Percentiles rank a stretch among this genome's conserved stretches.
These are phyloP conservation scores for Pseudogymnoascus sp. DNA, from an alignment of 2,329 filamentous ascomycete genomes.

Conservation along the genomic window DNA sequence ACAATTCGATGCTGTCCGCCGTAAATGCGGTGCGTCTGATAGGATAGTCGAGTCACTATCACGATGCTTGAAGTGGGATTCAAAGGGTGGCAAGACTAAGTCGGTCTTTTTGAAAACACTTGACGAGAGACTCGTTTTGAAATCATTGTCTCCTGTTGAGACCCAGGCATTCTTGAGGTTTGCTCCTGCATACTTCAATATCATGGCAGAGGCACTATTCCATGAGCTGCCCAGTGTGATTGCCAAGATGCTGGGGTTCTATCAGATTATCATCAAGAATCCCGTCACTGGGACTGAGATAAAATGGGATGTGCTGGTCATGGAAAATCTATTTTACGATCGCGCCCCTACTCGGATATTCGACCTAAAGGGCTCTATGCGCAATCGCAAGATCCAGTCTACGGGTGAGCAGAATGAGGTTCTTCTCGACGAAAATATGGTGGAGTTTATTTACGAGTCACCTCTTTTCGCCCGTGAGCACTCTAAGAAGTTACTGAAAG, in stretches of 20 bases:
- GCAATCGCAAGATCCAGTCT: slow-evolving; percentile 92
- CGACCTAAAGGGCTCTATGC: slow-evolving; percentile 96
- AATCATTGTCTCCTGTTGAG: slow-evolving; percentile 83
- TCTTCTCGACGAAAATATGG: slow-evolving; percentile 94
- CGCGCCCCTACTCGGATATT: slow-evolving; percentile 83
- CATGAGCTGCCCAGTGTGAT: slow-evolving; percentile 93
- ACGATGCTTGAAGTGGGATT: slow-evolving; percentile 95
- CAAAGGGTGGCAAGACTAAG: slow-evolving; percentile 94
- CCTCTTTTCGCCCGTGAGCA: slow-evolving; percentile 93
- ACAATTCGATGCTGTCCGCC: slow-evolving; percentile 88
- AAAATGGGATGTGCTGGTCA: slow-evolving; percentile 87
- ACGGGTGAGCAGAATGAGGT: slow-evolving; percentile 97
- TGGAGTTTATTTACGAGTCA: slow-evolving; percentile 97
- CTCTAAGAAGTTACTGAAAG: slow-evolving; percentile 84
- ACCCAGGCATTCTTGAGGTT: slow-evolving; percentile 92
- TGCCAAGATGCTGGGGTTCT: slow-evolving; percentile 98
- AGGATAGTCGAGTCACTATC: slow-evolving; percentile 93
- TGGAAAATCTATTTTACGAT: slow-evolving; percentile 98
- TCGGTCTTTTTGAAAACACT: slow-evolving; percentile 95
- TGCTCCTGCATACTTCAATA: slow-evolving; percentile 92
- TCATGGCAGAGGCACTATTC: slow-evolving; percentile 94
- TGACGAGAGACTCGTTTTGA: slow-evolving; percentile 76
- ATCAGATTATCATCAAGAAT: slow-evolving; percentile 96
- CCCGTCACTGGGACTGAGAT: slow-evolving; percentile 85
- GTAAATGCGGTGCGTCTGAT: slow-evolving; percentile 88